Base-by-base conservation (phyloP, 495 filamentous ascomycete genomes). In the Aspergillus saccharolyticus region DNA sequence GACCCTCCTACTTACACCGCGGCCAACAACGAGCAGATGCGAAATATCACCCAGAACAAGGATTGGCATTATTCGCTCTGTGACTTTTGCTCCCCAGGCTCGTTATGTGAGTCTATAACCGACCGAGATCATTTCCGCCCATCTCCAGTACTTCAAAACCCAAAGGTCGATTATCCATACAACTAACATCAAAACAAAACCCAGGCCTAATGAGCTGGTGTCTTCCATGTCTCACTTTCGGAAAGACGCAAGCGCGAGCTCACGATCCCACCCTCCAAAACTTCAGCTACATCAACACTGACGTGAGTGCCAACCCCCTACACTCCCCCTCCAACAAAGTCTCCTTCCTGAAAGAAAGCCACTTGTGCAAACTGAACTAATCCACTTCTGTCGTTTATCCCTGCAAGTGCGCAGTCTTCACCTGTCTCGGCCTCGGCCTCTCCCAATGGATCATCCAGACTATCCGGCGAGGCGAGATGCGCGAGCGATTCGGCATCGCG, bases 181-280 rank as follows among this genome's bases (percentile, higher is more conserved):
- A 18, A 25, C n/a, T 28, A 42, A 46, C 20, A 1, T 30, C 19
- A 28, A 28, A 28, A 28, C 25, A 28, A 28, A 28, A 3, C 8
- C 44, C 22, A 68, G 62, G 77, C 65, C 55, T 76, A 17, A 57
- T 75, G 30, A 67, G 67, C 51, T 76, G 67, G 48, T 84, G 69
- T 63, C 76, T 79, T 54, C 78, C 81, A 19, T 84, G 82, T 62
- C 63, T 84, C 57, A 65, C 74, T 22, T 76, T 80, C 55, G 81
- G 81, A 50, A 75, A 77, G 55, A 80, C 76, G 14, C 62, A 73
- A 52, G 65, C 74, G 54, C 70, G 81, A 16, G 49, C 74, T 25
- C 64, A 74, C 48, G 68, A 78, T 44, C 72, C 73, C 6, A 69
- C 65, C 42, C 57, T 81, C 61, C 55, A 72, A 45, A 64, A 60